Percentiles rank a stretch among this genome's conserved stretches.
These are phyloP conservation scores for Forsythia suspensa DNA, from an alignment of 257 asterid species.

Conservation along the genomic window DNA sequence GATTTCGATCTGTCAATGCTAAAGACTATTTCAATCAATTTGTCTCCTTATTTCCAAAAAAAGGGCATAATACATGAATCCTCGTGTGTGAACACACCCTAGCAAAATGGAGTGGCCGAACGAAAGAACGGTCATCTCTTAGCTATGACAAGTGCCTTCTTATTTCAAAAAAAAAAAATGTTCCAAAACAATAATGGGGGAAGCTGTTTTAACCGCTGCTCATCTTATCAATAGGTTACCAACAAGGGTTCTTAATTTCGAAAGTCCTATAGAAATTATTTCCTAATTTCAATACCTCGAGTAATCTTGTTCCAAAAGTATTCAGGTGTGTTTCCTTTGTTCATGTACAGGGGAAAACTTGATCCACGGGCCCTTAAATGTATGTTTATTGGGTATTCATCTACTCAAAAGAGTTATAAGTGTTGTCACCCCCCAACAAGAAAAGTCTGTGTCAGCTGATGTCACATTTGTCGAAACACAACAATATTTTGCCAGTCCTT, in stretches of 20 bases:
- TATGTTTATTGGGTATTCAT: background rate
- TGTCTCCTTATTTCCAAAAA: background rate
- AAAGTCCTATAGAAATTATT: background rate
- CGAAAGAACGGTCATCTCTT: background rate
- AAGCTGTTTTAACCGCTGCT: background rate
- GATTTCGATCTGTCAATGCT: background rate
- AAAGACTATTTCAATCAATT: background rate
- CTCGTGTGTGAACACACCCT: background rate
- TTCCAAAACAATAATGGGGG: background rate
- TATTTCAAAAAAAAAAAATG: background rate
- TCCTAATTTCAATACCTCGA: background rate
- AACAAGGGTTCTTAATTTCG: constrained; percentile 6
- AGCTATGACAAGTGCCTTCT: background rate
- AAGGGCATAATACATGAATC: background rate
- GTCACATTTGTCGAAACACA: background rate
- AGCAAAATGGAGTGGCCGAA: constrained; percentile 1
- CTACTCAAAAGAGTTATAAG: background rate
- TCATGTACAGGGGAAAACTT: background rate
- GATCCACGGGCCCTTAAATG: background rate
- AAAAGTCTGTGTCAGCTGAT: background rate
- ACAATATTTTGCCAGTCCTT: background rate
- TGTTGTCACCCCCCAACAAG: background rate
- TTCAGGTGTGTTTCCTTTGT: background rate
- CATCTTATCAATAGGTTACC: background rate
- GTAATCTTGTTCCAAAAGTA: background rate